Conservation (phyloP, 169 alveolate species). For the Eimeria sp. region DNA sequence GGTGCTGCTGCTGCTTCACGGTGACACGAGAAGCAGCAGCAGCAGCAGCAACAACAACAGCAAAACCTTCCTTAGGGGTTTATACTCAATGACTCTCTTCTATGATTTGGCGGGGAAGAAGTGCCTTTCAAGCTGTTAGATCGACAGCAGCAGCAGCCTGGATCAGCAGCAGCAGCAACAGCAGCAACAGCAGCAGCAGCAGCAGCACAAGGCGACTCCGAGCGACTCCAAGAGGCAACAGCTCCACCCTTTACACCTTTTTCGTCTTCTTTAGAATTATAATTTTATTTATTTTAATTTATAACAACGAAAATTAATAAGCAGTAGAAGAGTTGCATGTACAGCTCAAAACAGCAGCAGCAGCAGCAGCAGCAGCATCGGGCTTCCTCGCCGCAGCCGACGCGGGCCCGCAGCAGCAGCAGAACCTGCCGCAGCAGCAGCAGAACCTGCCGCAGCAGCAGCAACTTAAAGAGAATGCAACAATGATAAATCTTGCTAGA, state of each 20-base stretch:
- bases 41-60: background rate
- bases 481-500: background rate
- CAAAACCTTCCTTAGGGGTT: background rate
- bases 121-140: background rate
- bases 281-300: too few species aligned
- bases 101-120: background rate
- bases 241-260: background rate
- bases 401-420: conserved; percentile 41
- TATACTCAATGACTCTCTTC: background rate
- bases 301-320: background rate
- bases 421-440: conserved; percentile 10
- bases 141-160: background rate
- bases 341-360: too few species aligned
- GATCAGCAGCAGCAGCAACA: conserved; percentile 29
- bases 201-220: too few species aligned
- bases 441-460: background rate
- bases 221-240: too few species aligned
- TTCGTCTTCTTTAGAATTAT: background rate
- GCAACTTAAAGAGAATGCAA: background rate
- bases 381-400: conserved; percentile 14
- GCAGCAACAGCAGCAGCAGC: conserved; percentile 12
- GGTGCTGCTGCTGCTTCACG: background rate
- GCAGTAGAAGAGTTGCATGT: too few species aligned
- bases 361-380: background rate
- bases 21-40: too few species aligned